phyloP scores from a whole-genome alignment of 129 eudicot species.

The Saposhnikovia divaricata region DNA sequence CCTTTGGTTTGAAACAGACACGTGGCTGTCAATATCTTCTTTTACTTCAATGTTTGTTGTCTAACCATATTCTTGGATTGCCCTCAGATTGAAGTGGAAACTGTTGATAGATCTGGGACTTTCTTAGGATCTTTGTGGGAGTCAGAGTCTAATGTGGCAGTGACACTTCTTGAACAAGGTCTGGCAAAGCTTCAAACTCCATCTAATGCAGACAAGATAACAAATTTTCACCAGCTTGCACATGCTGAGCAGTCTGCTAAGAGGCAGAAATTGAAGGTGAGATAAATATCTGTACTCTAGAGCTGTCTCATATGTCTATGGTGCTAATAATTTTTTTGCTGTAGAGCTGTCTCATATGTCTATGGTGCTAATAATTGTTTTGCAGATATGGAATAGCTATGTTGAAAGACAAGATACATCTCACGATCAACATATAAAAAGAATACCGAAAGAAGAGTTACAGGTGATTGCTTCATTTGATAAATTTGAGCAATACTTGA shows the following conservation, averaged over 20 bases:
- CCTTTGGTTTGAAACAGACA: background rate
- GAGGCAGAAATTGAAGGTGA: constrained; percentile 75
- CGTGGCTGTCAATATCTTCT: background rate
- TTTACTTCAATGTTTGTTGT: background rate
- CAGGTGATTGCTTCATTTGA: no score
- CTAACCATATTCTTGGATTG: background rate
- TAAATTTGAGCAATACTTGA: background rate
- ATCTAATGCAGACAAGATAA: constrained; percentile 28
- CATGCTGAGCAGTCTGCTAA: constrained; percentile 92
- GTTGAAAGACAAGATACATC: no score
- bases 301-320: background rate
- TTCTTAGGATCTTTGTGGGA: constrained; percentile 95
- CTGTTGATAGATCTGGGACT: constrained; percentile 92
- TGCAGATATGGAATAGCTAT: constrained; percentile 4
- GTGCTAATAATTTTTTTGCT: background rate
- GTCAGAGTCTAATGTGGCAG: constrained; percentile 55
- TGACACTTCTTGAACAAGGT: constrained; percentile 72
- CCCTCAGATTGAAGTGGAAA: constrained; percentile 84
- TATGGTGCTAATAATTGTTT: background rate
- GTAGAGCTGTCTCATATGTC: background rate
- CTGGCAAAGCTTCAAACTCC: constrained; percentile 66
- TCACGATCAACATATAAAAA: no score
- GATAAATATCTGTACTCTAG: background rate
- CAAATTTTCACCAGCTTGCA: constrained; percentile 69
- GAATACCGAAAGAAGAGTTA: no score